Conservation (phyloP, 2,329 filamentous ascomycete genomes). For the Colletotrichum magnum region DNA sequence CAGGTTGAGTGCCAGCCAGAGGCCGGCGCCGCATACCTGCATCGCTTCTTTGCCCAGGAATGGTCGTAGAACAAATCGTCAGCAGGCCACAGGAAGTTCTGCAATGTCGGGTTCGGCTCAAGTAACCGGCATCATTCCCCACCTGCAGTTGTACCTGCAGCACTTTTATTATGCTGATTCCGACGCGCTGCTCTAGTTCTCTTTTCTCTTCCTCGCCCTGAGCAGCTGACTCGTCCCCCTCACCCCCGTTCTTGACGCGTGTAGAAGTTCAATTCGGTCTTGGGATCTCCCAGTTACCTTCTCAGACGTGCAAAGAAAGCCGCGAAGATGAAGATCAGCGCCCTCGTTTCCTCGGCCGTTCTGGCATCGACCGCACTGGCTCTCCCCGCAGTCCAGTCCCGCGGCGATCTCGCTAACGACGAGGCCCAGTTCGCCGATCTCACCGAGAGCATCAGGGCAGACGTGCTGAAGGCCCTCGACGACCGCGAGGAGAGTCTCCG, state of each 20-base stretch:
- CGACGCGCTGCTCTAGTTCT: not conserved
- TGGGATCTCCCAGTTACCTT: not conserved
- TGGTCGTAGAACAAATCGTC: not conserved
- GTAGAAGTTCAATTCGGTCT: not conserved
- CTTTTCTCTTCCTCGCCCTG: not conserved
- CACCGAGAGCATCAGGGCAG: slow-evolving; percentile 42
- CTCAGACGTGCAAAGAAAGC: not conserved
- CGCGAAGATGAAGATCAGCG: slow-evolving; percentile 33
- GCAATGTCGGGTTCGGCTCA: not conserved
- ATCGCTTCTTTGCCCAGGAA: not conserved
- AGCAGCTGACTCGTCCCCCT: slow-evolving; percentile 7
- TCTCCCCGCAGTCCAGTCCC: slow-evolving; percentile 34
- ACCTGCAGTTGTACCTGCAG: not conserved
- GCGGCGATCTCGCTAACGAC: slow-evolving; percentile 33
- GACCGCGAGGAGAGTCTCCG: slow-evolving; percentile 41
- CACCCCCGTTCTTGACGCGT: not conserved
- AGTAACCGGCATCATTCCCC: slow-evolving; percentile 11
- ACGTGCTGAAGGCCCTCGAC: slow-evolving; percentile 40
- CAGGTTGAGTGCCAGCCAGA: slow-evolving; percentile 1
- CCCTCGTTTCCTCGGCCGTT: slow-evolving; percentile 39
- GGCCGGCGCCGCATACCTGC: slow-evolving; percentile 19
- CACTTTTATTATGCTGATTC: not conserved
- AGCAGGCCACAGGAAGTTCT: slow-evolving; percentile 10
- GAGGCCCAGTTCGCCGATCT: slow-evolving; percentile 39
- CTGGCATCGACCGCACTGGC: slow-evolving; percentile 37